Conservation (phyloP, 352 stramenopile genomes). For the Phytophthora citricola region DNA sequence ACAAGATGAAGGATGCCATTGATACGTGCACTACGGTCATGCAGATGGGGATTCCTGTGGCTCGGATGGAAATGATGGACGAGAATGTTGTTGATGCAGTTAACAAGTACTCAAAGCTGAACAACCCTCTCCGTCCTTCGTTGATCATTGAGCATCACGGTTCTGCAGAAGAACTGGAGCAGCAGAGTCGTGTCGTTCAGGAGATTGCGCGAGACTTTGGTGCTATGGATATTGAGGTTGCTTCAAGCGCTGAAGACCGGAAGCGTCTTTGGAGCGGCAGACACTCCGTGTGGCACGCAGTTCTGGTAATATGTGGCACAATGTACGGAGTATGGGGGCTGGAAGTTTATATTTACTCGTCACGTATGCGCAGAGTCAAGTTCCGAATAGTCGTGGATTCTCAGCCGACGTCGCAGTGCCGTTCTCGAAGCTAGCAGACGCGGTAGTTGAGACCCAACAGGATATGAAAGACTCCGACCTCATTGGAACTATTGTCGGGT, state of each 20-base stretch:
- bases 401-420: slow-evolving; percentile 97
- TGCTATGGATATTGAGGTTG: slow-evolving; percentile 76
- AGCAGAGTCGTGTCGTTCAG: slow-evolving; percentile 84
- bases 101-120: slow-evolving; percentile 80
- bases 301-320: slow-evolving; percentile 41
- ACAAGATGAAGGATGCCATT: slow-evolving; percentile 81
- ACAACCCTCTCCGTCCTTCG: slow-evolving; percentile 79
- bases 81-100: slow-evolving; percentile 68
- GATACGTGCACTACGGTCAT: slow-evolving; percentile 78
- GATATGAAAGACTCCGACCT: slow-evolving; percentile 89
- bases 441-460: slow-evolving; percentile 91
- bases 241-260: slow-evolving; percentile 63
- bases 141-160: slow-evolving; percentile 96
- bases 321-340: not conserved
- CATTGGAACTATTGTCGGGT: slow-evolving; percentile 91
- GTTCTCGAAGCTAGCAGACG: slow-evolving; percentile 90
- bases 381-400: slow-evolving; percentile 77
- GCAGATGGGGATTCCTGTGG: slow-evolving; percentile 85
- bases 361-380: slow-evolving; percentile 43
- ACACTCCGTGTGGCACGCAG: slow-evolving; percentile 83
- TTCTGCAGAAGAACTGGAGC: slow-evolving; percentile 64
- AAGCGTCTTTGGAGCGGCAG: slow-evolving; percentile 80
- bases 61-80: slow-evolving; percentile 87
- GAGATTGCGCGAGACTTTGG: slow-evolving; percentile 84
- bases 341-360: not conserved